Percentiles rank a stretch among this genome's conserved stretches.
Evolutionary conservation across 2,329 filamentous ascomycete species (phyloP).

Genomic region (Stylonectria norvegica): DNA sequence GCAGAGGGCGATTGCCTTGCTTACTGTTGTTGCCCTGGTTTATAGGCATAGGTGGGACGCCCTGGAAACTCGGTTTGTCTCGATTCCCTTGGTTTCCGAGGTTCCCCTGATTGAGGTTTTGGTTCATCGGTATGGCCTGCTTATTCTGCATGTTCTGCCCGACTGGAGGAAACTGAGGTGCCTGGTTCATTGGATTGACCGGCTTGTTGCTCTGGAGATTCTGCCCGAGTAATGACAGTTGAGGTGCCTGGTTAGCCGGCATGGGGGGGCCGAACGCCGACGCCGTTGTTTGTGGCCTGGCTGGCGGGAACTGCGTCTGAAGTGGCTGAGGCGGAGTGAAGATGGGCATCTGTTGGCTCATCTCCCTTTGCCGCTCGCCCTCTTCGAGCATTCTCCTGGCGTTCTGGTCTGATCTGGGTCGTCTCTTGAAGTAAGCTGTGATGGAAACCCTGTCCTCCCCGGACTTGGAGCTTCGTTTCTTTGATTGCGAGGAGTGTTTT

Average conservation of each 20-base stretch:
- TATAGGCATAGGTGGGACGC: too few relatives aligned
- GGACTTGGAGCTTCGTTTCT: slow-evolving; percentile 28
- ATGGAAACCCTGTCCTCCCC: slow-evolving; percentile 39
- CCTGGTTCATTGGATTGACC: not conserved
- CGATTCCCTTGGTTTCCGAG: too few relatives aligned
- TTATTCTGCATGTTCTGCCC: not conserved
- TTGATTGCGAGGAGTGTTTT: slow-evolving; percentile 12
- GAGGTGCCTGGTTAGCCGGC: not conserved
- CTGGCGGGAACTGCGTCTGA: slow-evolving; percentile 4
- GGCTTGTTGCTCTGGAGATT: slow-evolving; percentile 2
- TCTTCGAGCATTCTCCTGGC: slow-evolving; percentile 27
- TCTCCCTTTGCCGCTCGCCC: slow-evolving; percentile 6
- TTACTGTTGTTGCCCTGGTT: too few relatives aligned
- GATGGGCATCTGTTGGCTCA: slow-evolving; percentile 2
- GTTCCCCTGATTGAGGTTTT: too few relatives aligned
- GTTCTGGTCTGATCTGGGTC: slow-evolving; percentile 33
- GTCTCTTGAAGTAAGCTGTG: slow-evolving; percentile 45
- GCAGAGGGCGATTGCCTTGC: too few relatives aligned
- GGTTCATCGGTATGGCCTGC: not conserved
- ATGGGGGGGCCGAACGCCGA: not conserved
- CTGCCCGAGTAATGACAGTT: slow-evolving; percentile 7
- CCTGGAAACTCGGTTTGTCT: too few relatives aligned
- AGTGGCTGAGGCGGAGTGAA: not conserved
- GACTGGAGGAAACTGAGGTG: too few relatives aligned
- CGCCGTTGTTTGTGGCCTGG: slow-evolving; percentile 1